These are phyloP conservation scores for Saccharomycopsis guyanensis DNA, from an alignment of 805 yeast genomes.

Conservation along the genomic window DNA sequence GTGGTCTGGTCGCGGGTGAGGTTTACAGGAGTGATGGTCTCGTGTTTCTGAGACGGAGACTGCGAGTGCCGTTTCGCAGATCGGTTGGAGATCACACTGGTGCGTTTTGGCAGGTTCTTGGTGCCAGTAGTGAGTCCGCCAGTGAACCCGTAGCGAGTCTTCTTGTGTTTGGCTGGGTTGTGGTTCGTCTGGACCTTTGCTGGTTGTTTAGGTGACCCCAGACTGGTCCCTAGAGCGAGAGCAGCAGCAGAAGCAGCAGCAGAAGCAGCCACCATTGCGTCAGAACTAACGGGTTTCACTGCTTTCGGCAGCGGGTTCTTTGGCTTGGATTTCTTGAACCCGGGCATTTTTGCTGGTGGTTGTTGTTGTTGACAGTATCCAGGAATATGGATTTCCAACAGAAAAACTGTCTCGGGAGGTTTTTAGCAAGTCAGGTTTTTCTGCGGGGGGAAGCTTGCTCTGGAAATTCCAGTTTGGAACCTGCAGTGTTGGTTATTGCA, in stretches of 20 bases:
- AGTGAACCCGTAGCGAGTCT: not conserved
- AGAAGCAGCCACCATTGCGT: not conserved
- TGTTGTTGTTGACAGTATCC: too few species aligned
- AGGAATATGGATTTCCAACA: too few species aligned
- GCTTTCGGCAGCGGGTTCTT: too few species aligned
- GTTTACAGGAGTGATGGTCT: not conserved
- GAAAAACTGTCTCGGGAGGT: too few species aligned
- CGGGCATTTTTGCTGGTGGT: too few species aligned
- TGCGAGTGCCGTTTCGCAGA: not conserved
- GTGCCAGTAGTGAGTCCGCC: not conserved
- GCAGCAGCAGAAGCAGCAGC: slow-evolving; percentile 7
- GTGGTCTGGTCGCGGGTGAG: not conserved
- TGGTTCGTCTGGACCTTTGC: not conserved
- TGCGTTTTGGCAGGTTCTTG: not conserved
- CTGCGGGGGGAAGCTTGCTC: too few species aligned
- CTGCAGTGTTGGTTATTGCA: too few species aligned
- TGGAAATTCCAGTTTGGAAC: too few species aligned
- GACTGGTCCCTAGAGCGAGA: not conserved
- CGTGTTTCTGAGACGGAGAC: too few species aligned
- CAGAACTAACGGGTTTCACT: not conserved
- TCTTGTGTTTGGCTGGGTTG: not conserved
- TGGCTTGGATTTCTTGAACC: too few species aligned
- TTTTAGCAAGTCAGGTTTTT: too few species aligned
- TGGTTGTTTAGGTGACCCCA: not conserved
- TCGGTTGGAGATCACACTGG: not conserved